Base-by-base conservation (phyloP, 805 yeast species). In the Starmerella sirachaensis region DNA sequence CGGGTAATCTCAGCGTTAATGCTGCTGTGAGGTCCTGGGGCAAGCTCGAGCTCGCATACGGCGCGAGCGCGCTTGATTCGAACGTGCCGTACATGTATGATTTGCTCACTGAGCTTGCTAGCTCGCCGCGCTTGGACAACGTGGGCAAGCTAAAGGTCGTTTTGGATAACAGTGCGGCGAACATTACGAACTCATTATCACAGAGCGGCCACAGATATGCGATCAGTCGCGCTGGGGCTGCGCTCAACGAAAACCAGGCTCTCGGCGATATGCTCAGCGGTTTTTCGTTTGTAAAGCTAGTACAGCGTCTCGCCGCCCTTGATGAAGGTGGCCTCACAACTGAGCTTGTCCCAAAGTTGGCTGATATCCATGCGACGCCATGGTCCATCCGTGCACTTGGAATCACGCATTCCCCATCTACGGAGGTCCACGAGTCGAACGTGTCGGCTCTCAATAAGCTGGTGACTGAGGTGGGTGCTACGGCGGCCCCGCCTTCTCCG, bases 161-260 rank as follows among this genome's bases (percentile, higher is more conserved):
- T 52, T 72, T 91, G 29, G 79, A 79, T 51, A 70, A 78, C 28
- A 57, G 78, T 51, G 78, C 81, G 0, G 76, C 85, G 23, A 86
- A 83, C 49, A 81, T 82, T 52, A 63, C 83, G 40, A 76, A 86
- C 51, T 65, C 70, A 6, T 74, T 91, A 35, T 86, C 94, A 8
- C 91, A 86, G 40, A 65, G 79, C 39, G 98, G 98, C 0, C 96
- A 91, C 54, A 63, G 77, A 1, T 86, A 70, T 59, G 94, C 97
- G 2, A 69, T 74, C 48, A 65, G 74, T 5, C 70, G 64, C 50
- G 76, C 93, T 2, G 64, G 72, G 18, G 69, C 94, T 0, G 67
- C 70, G 20, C 58, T 84, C 3, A 74, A 84, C 2, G 61, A 70
- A 1, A 65, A 74, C 14, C 73, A 72, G 37, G 66, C 74, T 5